Evolutionary conservation across 441 rosid species (phyloP).

Genomic region (Erysimum pusillum): DNA sequence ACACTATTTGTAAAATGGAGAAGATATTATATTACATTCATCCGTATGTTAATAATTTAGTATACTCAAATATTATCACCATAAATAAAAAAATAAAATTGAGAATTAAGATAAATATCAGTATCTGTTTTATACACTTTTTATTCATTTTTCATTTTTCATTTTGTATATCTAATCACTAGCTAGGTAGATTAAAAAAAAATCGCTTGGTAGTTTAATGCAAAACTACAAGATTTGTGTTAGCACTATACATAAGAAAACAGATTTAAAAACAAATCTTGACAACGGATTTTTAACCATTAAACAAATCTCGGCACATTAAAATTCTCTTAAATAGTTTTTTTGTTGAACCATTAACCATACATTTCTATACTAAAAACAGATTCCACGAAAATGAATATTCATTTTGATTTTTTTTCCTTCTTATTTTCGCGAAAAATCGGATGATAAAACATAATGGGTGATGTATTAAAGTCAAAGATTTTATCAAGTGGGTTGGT

Average conservation of each 20-base stretch:
- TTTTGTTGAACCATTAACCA: neutral
- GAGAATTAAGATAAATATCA: too few species aligned
- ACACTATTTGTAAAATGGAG: neutral
- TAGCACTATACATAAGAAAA: too few species aligned
- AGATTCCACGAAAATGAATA: constrained; percentile 38
- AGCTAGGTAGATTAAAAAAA: too few species aligned
- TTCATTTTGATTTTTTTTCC: constrained; percentile 19
- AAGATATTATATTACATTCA: neutral
- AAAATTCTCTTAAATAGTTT: neutral
- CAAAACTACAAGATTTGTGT: too few species aligned
- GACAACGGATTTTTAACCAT: neutral
- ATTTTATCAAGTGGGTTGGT: constrained; percentile 41
- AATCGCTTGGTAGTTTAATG: too few species aligned
- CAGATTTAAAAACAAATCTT: neutral
- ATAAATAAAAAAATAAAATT: too few species aligned
- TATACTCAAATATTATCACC: too few species aligned
- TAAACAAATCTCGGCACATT: neutral
- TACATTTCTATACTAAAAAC: neutral
- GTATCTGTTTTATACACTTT: too few species aligned
- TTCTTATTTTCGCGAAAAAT: constrained; percentile 20
- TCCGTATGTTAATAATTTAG: neutral
- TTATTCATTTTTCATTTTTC: too few species aligned
- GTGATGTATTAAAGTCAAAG: constrained; percentile 36
- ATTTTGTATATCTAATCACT: too few species aligned
- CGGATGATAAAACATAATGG: constrained; percentile 21